A percentile compares a stretch with the other conserved stretches of the same genome.
phyloP scores from a whole-genome alignment of 2,329 filamentous ascomycete genomes.

The Pleoardoris graminearum region DNA sequence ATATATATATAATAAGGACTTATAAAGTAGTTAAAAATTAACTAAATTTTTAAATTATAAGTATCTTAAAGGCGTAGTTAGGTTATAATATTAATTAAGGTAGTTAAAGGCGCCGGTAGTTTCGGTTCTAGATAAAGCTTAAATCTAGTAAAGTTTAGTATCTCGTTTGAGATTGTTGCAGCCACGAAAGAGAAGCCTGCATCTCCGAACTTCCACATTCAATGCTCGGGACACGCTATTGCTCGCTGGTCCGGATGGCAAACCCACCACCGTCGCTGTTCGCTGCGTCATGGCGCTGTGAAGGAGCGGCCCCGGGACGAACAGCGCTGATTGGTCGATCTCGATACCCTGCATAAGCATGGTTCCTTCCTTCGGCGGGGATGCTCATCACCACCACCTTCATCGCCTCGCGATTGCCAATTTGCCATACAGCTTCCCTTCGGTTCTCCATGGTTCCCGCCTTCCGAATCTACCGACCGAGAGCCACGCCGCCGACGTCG shows the following conservation, averaged over 20 bases:
- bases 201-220: constrained; percentile 63
- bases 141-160: constrained; percentile 66
- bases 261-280: constrained; percentile 65
- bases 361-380: too few relatives aligned
- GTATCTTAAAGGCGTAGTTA: too few relatives aligned
- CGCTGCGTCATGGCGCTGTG: too few relatives aligned
- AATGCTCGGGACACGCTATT: constrained; percentile 68
- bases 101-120: too few relatives aligned
- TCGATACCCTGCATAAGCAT: too few relatives aligned
- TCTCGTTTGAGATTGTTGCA: constrained; percentile 60
- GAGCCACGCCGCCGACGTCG: background rate
- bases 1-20: too few relatives aligned
- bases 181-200: constrained; percentile 60
- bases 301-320: background rate
- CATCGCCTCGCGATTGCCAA: background rate
- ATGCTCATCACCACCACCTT: background rate
- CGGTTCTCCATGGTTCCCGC: constrained; percentile 1
- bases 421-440: too few relatives aligned
- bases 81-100: too few relatives aligned
- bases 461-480: background rate
- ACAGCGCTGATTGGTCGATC: too few relatives aligned
- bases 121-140: too few relatives aligned
- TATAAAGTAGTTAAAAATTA: too few relatives aligned
- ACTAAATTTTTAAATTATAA: too few relatives aligned
- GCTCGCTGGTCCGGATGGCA: constrained; percentile 64